Percentiles rank a stretch among this genome's conserved stretches.
phyloP scores from a whole-genome alignment of 2,329 filamentous ascomycete species.

The Talaromyces pinophilus region DNA sequence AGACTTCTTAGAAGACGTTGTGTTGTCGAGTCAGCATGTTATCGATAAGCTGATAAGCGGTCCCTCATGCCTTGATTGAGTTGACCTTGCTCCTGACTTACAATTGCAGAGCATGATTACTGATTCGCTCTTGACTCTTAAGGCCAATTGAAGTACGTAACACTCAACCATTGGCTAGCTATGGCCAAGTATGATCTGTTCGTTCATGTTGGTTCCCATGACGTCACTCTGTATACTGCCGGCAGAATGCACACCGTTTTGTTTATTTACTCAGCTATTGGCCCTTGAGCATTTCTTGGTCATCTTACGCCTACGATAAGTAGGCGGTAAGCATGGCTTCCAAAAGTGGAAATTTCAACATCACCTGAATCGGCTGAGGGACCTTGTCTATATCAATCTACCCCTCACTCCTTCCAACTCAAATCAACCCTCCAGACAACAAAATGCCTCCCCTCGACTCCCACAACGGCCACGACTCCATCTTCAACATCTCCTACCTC shows the following conservation, averaged over 20 bases:
- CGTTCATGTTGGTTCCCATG: neutral
- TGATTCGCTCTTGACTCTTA: neutral
- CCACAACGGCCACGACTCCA: constrained; percentile 10
- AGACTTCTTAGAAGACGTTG: neutral
- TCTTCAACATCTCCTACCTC: constrained; percentile 17
- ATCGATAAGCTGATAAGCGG: neutral
- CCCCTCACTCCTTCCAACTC: neutral
- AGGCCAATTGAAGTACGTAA: too few species aligned
- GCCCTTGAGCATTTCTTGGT: neutral
- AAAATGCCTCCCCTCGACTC: constrained; percentile 25
- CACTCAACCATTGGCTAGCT: neutral
- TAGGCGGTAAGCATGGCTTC: neutral
- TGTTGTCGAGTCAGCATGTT: neutral
- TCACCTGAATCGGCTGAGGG: neutral
- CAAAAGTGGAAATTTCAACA: neutral
- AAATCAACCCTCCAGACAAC: neutral
- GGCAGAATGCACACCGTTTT: neutral
- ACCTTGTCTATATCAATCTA: neutral
- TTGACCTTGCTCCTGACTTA: neutral
- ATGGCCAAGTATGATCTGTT: neutral
- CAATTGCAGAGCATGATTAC: neutral
- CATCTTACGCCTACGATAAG: neutral
- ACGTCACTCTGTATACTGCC: neutral
- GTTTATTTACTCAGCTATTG: neutral
- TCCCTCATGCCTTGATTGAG: neutral